Base-by-base conservation (phyloP, 108 stramenopile species). In the Skeletonema tropicum region DNA sequence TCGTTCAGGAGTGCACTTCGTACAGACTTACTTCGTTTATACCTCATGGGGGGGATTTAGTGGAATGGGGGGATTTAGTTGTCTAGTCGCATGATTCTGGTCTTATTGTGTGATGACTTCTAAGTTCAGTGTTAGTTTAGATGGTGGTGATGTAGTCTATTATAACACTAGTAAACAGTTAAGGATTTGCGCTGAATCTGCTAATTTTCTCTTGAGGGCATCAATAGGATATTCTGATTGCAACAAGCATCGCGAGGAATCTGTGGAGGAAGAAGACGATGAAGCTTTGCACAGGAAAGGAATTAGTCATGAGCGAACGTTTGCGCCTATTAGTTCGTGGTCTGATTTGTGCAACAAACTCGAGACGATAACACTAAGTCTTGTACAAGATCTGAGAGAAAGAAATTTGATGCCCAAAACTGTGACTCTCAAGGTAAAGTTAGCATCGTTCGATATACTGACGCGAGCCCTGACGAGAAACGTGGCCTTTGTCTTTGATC, bases 251-350 rank as follows among this genome's bases (percentile, higher is more conserved):
- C 19, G 19, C 6, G 60, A 65, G 42, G 64, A 46, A 7, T 62
- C 41, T 19, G 65, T 38, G 21, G 78, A 80, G 1, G 73, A 70
- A 13, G 57, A 45, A 36, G 55, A 32, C 21, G 85, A 74, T 11
- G 23, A 52, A 10, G 68, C 67, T 13, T 71, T 73, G 35, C 49
- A 80, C 41, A 82, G 83, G 60, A 95, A 96, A 68, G 92, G 93
- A n/a, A 94, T 98, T 57, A 93, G 96, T 70, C 83, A 85, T 46
- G 98, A 99, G 80, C 85, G 97, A 11, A 99, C 96, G 12, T 99
- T 97, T 76, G 57, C 78, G 3, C 83, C 92, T 41, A 74, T 83
- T 12, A 48, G 74, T 10, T 58, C 83, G 12, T 93, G 89, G 87
- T 71, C 55, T 15, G 83, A 81, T 21, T 63, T 99, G 17, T 76